Evolutionary conservation across 2,329 filamentous ascomycete genomes (phyloP).

Genomic region (Colletotrichum horii): DNA sequence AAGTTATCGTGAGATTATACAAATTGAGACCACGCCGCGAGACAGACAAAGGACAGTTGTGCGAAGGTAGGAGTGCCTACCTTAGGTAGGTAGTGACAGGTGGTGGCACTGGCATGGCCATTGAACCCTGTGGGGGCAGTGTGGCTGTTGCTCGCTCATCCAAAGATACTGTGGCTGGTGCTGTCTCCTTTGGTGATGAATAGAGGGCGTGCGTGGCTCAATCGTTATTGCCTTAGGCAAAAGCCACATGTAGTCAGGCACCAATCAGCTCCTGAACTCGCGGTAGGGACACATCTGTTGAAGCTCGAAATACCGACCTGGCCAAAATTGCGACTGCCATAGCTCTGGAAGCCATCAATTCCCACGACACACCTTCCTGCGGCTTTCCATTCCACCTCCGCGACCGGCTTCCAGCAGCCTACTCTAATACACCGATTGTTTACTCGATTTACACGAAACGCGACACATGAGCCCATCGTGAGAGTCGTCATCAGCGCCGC

Average conservation of each 20-base stretch:
- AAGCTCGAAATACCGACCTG: slow-evolving; percentile 23
- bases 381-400: neutral
- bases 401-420: slow-evolving; percentile 22
- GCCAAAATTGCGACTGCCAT: slow-evolving; percentile 22
- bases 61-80: too few relatives aligned
- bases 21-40: accelerated
- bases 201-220: neutral
- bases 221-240: slow-evolving; percentile 1
- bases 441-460: neutral
- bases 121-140: neutral
- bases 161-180: neutral
- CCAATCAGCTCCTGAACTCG: slow-evolving; percentile 19
- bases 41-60: neutral
- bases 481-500: slow-evolving; percentile 6
- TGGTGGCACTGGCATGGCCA: neutral
- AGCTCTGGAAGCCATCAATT: slow-evolving; percentile 25
- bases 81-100: too few relatives aligned
- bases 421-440: neutral
- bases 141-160: neutral
- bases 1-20: neutral
- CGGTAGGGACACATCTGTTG: slow-evolving; percentile 25
- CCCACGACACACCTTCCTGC: slow-evolving; percentile 9
- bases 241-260: slow-evolving; percentile 17
- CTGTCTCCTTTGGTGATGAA: neutral
- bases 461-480: slow-evolving; percentile 2